Percentiles rank a stretch among this genome's conserved stretches.
These are phyloP conservation scores for Monilinia fructigena DNA, from an alignment of 2,329 filamentous ascomycete species.

Conservation along the genomic window DNA sequence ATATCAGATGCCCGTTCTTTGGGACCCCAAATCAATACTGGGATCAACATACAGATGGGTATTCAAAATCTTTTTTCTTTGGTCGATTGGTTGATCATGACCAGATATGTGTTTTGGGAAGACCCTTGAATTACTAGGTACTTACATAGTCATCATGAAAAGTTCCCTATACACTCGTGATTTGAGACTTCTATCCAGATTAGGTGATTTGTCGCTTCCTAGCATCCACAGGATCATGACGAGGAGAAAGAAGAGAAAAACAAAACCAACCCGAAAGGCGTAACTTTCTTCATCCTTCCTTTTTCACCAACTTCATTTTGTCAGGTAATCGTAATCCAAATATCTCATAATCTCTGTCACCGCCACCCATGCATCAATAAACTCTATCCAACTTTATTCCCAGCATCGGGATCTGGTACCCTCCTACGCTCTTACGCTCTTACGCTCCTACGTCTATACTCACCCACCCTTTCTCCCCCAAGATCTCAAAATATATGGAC, in stretches of 20 bases:
- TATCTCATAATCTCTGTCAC: background rate
- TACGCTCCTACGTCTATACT: too few species aligned
- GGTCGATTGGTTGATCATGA: background rate
- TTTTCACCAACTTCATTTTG: background rate
- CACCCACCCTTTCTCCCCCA: too few species aligned
- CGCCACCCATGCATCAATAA: background rate
- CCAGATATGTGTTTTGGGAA: background rate
- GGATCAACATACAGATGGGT: slow-evolving; percentile 12
- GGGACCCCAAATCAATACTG: background rate
- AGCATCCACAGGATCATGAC: background rate
- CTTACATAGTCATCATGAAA: background rate
- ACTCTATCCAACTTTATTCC: slow-evolving; percentile 14
- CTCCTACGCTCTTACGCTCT: too few species aligned
- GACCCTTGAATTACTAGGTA: background rate
- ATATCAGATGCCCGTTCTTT: background rate
- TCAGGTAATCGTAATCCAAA: too few species aligned
- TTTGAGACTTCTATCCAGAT: background rate
- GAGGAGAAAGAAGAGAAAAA: background rate
- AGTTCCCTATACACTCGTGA: background rate
- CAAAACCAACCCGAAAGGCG: background rate
- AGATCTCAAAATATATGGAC: too few species aligned
- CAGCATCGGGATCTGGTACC: background rate
- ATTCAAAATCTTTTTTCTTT: background rate
- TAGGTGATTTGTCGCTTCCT: background rate
- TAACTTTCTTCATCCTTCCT: background rate